These are phyloP conservation scores for Penicillium bovifimosum DNA, from an alignment of 495 filamentous ascomycete genomes.

Conservation along the genomic window DNA sequence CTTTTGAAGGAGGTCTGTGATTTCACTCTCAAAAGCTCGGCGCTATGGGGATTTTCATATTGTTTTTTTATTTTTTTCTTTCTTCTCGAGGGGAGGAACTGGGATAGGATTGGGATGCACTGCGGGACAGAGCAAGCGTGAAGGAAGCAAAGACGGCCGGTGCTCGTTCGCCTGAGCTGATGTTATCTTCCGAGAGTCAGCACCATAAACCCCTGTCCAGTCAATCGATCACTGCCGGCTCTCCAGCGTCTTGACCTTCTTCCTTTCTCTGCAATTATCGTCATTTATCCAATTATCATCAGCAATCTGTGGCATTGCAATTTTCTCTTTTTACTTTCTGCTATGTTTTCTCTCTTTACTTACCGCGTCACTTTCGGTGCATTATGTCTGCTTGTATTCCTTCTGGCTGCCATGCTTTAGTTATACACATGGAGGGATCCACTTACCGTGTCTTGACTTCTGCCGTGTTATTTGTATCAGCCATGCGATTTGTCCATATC, in stretches of 20 bases:
- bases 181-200: neutral
- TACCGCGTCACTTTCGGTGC: no score
- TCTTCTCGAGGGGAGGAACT: neutral
- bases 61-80: slow-evolving; percentile 4
- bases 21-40: slow-evolving; percentile 38
- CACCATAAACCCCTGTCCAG: neutral
- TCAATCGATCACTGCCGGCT: neutral
- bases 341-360: neutral
- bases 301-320: neutral
- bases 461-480: neutral
- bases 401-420: neutral
- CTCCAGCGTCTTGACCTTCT: neutral
- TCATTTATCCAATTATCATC: slow-evolving; percentile 3
- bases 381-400: neutral
- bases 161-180: neutral
- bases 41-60: slow-evolving; percentile 31
- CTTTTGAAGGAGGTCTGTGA: slow-evolving; percentile 12
- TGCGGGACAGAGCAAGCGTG: slow-evolving; percentile 23
- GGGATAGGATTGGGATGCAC: slow-evolving; percentile 15
- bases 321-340: neutral
- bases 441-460: neutral
- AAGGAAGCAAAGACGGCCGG: neutral
- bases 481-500: neutral
- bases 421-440: neutral
- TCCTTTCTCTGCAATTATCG: neutral